These are phyloP conservation scores for Acanthamoeba polyphaga DNA, from an alignment of 208 protist genomes.

Conservation along the genomic window DNA sequence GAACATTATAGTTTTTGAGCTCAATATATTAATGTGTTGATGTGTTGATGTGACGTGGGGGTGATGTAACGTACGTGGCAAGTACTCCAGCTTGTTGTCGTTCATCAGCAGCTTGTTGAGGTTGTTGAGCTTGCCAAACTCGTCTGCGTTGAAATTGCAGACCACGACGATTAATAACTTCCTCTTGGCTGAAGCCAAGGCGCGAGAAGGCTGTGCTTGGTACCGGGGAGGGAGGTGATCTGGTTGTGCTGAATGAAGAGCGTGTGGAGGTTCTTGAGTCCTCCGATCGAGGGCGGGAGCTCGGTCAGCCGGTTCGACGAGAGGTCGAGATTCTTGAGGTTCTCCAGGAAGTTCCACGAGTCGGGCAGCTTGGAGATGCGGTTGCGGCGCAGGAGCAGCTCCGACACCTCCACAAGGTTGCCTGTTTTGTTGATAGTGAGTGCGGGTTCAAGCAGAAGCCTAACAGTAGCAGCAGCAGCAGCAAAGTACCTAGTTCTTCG, in stretches of 20 bases:
- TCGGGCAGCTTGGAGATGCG: slow-evolving; percentile 12
- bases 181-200: too few species aligned
- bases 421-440: not conserved
- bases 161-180: not conserved
- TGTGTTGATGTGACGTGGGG: too few species aligned
- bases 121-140: slow-evolving; percentile 71
- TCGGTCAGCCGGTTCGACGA: slow-evolving; percentile 36
- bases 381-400: slow-evolving; percentile 2
- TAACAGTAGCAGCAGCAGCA: not conserved
- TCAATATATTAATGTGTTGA: too few species aligned
- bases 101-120: slow-evolving; percentile 66
- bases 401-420: slow-evolving; percentile 39
- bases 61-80: not conserved
- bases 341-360: slow-evolving; percentile 23
- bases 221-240: slow-evolving; percentile 27
- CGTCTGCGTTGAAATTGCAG: not conserved
- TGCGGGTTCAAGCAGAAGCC: not conserved
- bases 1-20: too few species aligned
- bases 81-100: slow-evolving; percentile 45
- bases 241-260: slow-evolving; percentile 65
- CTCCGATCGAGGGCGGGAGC: slow-evolving; percentile 54
- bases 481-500: slow-evolving; percentile 25
- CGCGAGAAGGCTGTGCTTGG: too few species aligned
- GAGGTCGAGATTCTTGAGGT: slow-evolving; percentile 62
- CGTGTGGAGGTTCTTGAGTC: slow-evolving; percentile 67